phyloP scores from a whole-genome alignment of 306 rosid species.

The Trifolium dubium region DNA sequence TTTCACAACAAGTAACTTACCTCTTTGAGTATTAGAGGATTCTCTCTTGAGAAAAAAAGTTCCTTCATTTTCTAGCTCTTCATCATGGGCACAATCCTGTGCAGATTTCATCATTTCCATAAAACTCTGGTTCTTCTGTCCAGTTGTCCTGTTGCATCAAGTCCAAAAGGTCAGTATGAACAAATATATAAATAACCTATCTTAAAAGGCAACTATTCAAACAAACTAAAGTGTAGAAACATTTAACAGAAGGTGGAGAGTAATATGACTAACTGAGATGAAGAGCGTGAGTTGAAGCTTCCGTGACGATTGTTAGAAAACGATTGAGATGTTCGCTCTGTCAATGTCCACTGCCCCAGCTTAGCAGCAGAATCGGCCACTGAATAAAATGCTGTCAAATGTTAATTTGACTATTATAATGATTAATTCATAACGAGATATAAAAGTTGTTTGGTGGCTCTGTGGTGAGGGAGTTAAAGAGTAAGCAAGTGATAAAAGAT shows the following conservation, averaged over 20 bases:
- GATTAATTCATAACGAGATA: not conserved
- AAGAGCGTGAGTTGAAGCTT: constrained; percentile 72
- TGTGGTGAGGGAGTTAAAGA: too few species aligned
- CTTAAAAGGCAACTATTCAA: constrained; percentile 21
- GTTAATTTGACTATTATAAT: constrained; percentile 2
- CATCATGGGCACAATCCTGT: constrained; percentile 63
- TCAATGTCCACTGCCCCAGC: constrained; percentile 67
- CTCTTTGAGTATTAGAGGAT: constrained; percentile 54
- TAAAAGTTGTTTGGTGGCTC: too few species aligned
- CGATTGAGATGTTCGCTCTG: constrained; percentile 76
- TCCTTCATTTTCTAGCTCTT: constrained; percentile 72
- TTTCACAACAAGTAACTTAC: constrained; percentile 43
- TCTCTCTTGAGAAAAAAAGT: constrained; percentile 71
- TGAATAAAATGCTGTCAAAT: constrained; percentile 10
- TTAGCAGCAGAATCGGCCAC: constrained; percentile 56
- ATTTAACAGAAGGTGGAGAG: constrained; percentile 24
- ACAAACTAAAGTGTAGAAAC: not conserved
- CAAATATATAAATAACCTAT: constrained; percentile 2
- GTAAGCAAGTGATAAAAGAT: too few species aligned
- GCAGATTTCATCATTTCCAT: constrained; percentile 89
- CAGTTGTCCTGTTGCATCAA: constrained; percentile 64
- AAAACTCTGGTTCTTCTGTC: constrained; percentile 79
- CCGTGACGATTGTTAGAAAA: constrained; percentile 69
- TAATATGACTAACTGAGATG: constrained; percentile 74
- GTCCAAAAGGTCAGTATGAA: constrained; percentile 34